phyloP scores from a whole-genome alignment of 2,329 filamentous ascomycete genomes.

The Xylariales sp. region DNA sequence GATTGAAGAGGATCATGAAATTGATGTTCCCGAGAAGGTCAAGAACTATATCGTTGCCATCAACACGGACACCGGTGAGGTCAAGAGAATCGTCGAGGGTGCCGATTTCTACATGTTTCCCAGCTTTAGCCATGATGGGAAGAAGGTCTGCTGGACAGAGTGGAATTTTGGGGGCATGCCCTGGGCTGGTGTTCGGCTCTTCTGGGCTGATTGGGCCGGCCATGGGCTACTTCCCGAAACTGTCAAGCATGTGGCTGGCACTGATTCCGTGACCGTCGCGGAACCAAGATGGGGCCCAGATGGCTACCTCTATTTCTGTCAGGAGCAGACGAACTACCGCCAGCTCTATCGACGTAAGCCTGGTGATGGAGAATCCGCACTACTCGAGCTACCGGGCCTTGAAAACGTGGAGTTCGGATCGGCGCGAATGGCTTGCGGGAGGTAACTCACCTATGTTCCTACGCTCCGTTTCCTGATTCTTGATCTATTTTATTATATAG shows the following conservation, averaged over 20 bases:
- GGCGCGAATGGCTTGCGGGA: conserved; percentile 24
- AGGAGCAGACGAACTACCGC: conserved; percentile 41
- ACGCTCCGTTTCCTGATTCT: conserved; percentile 5
- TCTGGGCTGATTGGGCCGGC: conserved; percentile 35
- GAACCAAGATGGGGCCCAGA: conserved; percentile 49
- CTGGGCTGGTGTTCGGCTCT: conserved; percentile 42
- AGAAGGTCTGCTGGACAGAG: conserved; percentile 45
- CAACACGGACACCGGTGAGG: conserved; percentile 34
- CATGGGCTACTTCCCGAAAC: conserved; percentile 26
- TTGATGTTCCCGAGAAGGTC: conserved; percentile 28
- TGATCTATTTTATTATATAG: background rate
- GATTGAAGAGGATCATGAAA: conserved; percentile 45
- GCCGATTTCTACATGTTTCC: conserved; percentile 51
- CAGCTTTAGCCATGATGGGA: conserved; percentile 42
- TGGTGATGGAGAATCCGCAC: conserved; percentile 16
- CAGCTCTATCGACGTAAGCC: conserved; percentile 39
- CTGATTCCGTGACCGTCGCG: conserved; percentile 35
- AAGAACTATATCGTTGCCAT: conserved; percentile 35
- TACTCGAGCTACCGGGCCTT: background rate
- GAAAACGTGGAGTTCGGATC: conserved; percentile 22
- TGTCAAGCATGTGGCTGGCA: conserved; percentile 35
- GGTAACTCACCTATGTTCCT: background rate
- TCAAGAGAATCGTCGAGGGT: conserved; percentile 34
- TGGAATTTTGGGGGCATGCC: conserved; percentile 52
- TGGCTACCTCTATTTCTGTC: conserved; percentile 42